Base-by-base conservation (phyloP, 805 yeast species). In the Sugiyamaella qingdaonensis region DNA sequence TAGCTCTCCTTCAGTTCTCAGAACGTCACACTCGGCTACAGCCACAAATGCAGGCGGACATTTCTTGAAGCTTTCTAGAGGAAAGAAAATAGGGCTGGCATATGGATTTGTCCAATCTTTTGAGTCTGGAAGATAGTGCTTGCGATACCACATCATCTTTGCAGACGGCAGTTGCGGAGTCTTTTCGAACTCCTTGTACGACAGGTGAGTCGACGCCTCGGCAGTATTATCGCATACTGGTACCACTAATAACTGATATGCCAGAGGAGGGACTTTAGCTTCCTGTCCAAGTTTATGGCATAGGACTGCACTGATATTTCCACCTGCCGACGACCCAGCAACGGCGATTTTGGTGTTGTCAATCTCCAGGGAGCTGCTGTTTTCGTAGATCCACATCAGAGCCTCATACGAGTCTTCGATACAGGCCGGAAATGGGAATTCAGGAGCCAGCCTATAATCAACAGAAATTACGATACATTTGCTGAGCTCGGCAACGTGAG, bases 371-470 rank as follows among this genome's bases (percentile, higher is more conserved):
- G 37, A 1, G 14, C 49, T 45, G 46, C 41, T 19, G 41, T 54
- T 53, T 45, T 56, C 55, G 18, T 33, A 41, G 14, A 32, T 42
- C 58, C 54, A 50, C 41, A 42, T 44, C 35, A 53, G 45, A 5
- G 78, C 62, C 51, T 69, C 72, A 54, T 65, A 73, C n/a, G 74
- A 60, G 64, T 77, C 81, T 9, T 76, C 71, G 1, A 74, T 71
- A 43, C 75, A 68, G 9, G 79, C 77, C 2, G 82, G 82, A 60
- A 66, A 78, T 19, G 77, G 76, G 58, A 65, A 57, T 59, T 78
- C 79, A 2, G 82, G 82, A 0, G 80, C 80, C 51, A 76, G 62
- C 39, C 81, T 56, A 62, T 78, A 78, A 60, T 78, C 80, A n/a
- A 78, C 76, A 7, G 73, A 65, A 10, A 78, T 64, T 11, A 76